Conservation (phyloP, 1,284 basidiomycete genomes). For the Testicularia cyperi region DNA sequence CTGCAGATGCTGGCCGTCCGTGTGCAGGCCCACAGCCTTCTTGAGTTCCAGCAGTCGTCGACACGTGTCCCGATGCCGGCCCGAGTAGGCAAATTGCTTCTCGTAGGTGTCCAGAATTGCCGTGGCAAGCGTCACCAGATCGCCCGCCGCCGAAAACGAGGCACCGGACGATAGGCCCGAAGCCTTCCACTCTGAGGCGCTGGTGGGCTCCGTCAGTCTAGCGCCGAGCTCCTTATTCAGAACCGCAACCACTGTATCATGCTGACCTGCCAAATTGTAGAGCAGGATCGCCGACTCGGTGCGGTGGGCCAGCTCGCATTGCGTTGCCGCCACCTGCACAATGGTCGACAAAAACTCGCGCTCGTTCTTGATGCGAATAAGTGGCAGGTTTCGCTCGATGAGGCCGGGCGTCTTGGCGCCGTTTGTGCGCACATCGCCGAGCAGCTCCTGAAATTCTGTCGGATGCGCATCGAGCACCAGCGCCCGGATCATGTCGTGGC, state of each 20-base stretch:
- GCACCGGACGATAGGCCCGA: conserved; percentile 27
- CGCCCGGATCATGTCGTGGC: conserved; percentile 83
- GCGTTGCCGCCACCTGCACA: conserved; percentile 75
- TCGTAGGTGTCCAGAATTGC: conserved; percentile 87
- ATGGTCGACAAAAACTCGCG: conserved; percentile 80
- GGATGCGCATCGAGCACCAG: conserved; percentile 81
- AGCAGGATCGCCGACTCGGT: conserved; percentile 89
- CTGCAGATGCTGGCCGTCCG: conserved; percentile 71
- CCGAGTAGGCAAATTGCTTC: conserved; percentile 68
- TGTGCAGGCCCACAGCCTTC: conserved; percentile 77
- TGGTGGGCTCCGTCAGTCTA: conserved; percentile 51
- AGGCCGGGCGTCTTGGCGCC: conserved; percentile 83
- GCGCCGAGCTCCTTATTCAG: conserved; percentile 88
- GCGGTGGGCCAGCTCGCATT: conserved; percentile 71
- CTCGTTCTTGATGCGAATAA: conserved; percentile 74
- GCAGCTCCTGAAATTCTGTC: conserved; percentile 73
- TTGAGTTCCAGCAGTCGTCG: conserved; percentile 75
- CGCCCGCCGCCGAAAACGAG: conserved; percentile 68
- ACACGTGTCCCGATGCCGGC: conserved; percentile 71
- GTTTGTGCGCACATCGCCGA: conserved; percentile 85
- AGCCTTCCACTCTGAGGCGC: conserved; percentile 27
- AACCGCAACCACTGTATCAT: conserved; percentile 81
- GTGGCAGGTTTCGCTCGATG: conserved; percentile 77
- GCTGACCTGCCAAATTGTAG: conserved; percentile 91
- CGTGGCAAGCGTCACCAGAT: conserved; percentile 75